These are phyloP conservation scores for Sordariomycetes sp. DNA, from an alignment of 2,329 filamentous ascomycete species.

Conservation along the genomic window DNA sequence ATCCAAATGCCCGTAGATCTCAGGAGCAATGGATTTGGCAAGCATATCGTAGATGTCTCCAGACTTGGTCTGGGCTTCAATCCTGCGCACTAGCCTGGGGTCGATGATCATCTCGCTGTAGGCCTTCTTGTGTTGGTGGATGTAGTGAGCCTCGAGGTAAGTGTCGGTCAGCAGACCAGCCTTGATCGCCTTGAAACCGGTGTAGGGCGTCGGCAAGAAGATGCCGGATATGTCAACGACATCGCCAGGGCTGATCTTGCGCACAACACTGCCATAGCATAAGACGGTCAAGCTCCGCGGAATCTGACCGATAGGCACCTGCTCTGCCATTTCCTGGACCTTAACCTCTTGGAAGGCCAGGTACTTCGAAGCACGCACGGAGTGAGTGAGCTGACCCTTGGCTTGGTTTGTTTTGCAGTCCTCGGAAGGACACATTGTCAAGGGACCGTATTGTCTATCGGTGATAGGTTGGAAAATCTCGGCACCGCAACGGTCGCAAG, in stretches of 20 bases:
- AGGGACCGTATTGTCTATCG: slow-evolving; percentile 81
- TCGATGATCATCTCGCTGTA: slow-evolving; percentile 90
- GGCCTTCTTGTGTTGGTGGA: slow-evolving; percentile 95
- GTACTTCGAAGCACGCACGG: slow-evolving; percentile 94
- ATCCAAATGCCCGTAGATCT: slow-evolving; percentile 93
- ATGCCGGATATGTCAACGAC: slow-evolving; percentile 90
- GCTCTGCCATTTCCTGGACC: slow-evolving; percentile 98
- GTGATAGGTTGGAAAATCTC: slow-evolving; percentile 96
- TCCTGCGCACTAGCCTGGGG: slow-evolving; percentile 67
- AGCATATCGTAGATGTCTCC: slow-evolving; percentile 95
- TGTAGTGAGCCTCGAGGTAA: slow-evolving; percentile 88
- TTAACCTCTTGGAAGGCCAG: slow-evolving; percentile 97
- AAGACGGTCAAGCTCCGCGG: slow-evolving; percentile 83
- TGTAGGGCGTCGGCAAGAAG: slow-evolving; percentile 95
- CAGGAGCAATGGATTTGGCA: slow-evolving; percentile 90
- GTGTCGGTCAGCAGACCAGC: slow-evolving; percentile 96
- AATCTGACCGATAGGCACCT: slow-evolving; percentile 96
- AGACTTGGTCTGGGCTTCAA: slow-evolving; percentile 74
- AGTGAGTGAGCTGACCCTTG: slow-evolving; percentile 88
- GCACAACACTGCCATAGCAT: slow-evolving; percentile 77
- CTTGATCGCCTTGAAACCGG: slow-evolving; percentile 95
- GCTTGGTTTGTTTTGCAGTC: slow-evolving; percentile 86
- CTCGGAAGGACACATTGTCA: slow-evolving; percentile 79
- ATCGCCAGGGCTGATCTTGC: slow-evolving; percentile 87
- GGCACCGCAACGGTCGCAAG: slow-evolving; percentile 90